Evolutionary conservation across 2,329 filamentous ascomycete genomes (phyloP), one percentile per base, ranked within the genome.

Genomic region (Aureobasidium sp.): DNA sequence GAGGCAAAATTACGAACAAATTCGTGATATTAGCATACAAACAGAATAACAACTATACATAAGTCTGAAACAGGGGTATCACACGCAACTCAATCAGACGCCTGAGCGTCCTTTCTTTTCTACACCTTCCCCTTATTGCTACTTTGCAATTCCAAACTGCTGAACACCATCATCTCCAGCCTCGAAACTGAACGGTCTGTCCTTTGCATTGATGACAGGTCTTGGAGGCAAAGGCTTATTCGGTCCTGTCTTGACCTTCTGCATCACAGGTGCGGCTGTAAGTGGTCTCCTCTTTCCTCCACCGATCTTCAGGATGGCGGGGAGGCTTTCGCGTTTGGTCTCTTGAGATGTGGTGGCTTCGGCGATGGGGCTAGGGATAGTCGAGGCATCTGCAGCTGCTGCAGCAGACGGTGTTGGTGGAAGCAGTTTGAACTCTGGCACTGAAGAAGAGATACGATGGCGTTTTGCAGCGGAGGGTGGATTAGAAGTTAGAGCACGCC

Each of bases 161-260:
- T 42, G 14, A 21, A 27, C 41, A 5, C 14, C 41, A 45, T 57
- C 53, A 48, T 48, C 54, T 2, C 54, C 54, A n/a, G 30, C 25
- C 6, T 58, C 54, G 27, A 58, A 48, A 37, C 54, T 58, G 29
- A 58, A 58, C 10, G 54, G 54, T 27, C 54, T 48, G 7, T 58
- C 10, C 54, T 58, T 58, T 4, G 21, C 54, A 36, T n/a, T 14
- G 14, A 27, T 11, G 2, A 58, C 39, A 10, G 41, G 54, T 58
- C 54, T 58, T 9, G 54, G 30, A 37, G 54, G 54, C 13, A 58
- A 39, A n/a, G 54, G 54, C 32, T 58, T 58, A 9, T 48, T 58
- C 11, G 53, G 53, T 9, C 53, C 30, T 13, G 50, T 6, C 14
- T 29, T 21, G 2, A 29, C 5, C 16, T 5, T 14, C 49, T 37